These are phyloP conservation scores for Ogataea glucozyma DNA, from an alignment of 805 yeast genomes.

Conservation along the genomic window DNA sequence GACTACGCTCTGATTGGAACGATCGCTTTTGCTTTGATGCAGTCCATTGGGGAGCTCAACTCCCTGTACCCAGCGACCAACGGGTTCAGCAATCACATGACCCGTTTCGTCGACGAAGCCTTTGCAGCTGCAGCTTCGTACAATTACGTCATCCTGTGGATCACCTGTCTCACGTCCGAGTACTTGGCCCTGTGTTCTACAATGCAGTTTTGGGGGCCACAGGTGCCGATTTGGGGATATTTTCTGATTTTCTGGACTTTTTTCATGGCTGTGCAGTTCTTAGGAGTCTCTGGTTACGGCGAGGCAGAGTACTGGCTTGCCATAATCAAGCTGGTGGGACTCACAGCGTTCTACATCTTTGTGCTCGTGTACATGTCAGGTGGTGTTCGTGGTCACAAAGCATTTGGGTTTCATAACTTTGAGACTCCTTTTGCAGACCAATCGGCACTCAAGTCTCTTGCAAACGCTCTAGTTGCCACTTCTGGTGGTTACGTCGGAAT, in stretches of 20 bases:
- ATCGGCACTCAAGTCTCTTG: constrained; percentile 24
- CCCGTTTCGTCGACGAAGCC: constrained; percentile 50
- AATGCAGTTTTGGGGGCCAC: constrained; percentile 49
- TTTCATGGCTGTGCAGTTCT: constrained; percentile 47
- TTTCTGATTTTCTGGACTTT: constrained; percentile 50
- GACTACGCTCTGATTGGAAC: constrained; percentile 51
- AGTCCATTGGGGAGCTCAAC: constrained; percentile 51
- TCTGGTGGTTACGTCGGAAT: constrained; percentile 31
- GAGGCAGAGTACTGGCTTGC: constrained; percentile 57
- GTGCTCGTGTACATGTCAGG: constrained; percentile 39
- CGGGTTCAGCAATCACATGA: constrained; percentile 46
- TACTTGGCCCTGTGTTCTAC: constrained; percentile 52
- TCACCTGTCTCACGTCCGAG: constrained; percentile 51
- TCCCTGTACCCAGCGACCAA: constrained; percentile 46
- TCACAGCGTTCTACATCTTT: constrained; percentile 44
- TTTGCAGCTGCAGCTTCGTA: constrained; percentile 54
- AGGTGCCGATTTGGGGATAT: constrained; percentile 55
- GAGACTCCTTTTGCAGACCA: constrained; percentile 18
- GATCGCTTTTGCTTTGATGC: constrained; percentile 53
- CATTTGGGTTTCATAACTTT: constrained; percentile 23
- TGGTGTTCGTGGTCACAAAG: constrained; percentile 31
- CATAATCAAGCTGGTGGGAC: constrained; percentile 41
- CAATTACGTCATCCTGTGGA: constrained; percentile 53
- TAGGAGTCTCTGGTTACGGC: constrained; percentile 55
- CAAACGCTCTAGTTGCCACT: constrained; percentile 27